Percentiles rank a stretch among this genome's conserved stretches.
Evolutionary conservation across 2,329 filamentous ascomycete genomes (phyloP).

Genomic region (Alternaria dauci): DNA sequence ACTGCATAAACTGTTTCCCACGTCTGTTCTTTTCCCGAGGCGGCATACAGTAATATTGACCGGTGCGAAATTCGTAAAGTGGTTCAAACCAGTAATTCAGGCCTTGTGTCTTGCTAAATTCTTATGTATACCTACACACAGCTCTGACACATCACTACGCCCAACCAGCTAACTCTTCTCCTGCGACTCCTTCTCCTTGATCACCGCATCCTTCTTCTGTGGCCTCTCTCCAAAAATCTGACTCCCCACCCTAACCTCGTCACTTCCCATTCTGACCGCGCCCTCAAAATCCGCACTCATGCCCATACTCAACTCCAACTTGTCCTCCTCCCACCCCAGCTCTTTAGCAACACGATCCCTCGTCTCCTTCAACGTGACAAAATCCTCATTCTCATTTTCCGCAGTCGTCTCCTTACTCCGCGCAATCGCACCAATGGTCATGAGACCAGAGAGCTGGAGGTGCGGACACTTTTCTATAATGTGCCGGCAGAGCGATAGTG

Average conservation of each 20-base stretch:
- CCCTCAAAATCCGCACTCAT: conserved; percentile 98
- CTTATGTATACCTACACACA: too few species aligned
- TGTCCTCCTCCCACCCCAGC: conserved; percentile 63
- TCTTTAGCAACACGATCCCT: conserved; percentile 73
- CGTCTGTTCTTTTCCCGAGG: too few species aligned
- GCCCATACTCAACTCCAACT: conserved; percentile 92
- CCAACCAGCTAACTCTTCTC: conserved; percentile 19
- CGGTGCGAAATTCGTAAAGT: too few species aligned
- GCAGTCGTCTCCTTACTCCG: conserved; percentile 74
- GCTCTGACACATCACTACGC: background rate
- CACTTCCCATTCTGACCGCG: conserved; percentile 82
- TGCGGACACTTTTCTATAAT: conserved; percentile 76
- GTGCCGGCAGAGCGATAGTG: conserved; percentile 72
- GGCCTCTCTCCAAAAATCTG: conserved; percentile 91
- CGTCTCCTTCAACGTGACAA: conserved; percentile 72
- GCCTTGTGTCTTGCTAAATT: too few species aligned
- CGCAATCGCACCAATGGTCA: conserved; percentile 97
- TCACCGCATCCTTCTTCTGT: conserved; percentile 78
- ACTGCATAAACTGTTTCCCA: too few species aligned
- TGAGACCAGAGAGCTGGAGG: conserved; percentile 80
- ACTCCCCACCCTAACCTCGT: conserved; percentile 90
- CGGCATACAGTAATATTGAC: too few species aligned
- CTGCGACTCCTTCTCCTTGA: conserved; percentile 53
- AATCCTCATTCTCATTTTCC: conserved; percentile 92
- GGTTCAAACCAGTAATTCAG: too few species aligned